Conservation (phyloP, 2,329 filamentous ascomycete genomes). For the Tolypocladium nubicola region DNA sequence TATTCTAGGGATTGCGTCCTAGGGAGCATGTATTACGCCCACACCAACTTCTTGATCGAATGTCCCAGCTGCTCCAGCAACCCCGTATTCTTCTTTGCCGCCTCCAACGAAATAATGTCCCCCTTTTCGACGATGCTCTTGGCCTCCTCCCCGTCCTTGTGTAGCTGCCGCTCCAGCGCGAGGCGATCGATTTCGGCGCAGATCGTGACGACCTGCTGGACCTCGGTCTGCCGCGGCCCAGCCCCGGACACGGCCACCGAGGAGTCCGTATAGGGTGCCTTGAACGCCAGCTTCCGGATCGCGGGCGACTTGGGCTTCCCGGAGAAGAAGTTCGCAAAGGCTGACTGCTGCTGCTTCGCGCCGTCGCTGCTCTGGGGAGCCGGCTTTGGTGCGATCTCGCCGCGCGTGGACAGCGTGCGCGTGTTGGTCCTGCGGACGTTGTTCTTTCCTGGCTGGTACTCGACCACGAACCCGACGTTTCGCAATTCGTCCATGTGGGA, state of each 20-base stretch:
- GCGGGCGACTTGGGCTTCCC: slow-evolving; percentile 21
- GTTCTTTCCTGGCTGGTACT: slow-evolving; percentile 60
- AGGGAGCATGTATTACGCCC: slow-evolving; percentile 38
- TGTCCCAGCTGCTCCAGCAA: slow-evolving; percentile 81
- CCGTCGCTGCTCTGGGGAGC: slow-evolving; percentile 10
- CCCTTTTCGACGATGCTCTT: slow-evolving; percentile 41
- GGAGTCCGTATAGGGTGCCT: slow-evolving; percentile 43
- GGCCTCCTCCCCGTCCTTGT: slow-evolving; percentile 27
- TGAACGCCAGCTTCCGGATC: slow-evolving; percentile 39
- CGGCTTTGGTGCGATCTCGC: slow-evolving; percentile 16
- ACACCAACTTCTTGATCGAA: slow-evolving; percentile 87
- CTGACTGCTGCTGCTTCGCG: slow-evolving; percentile 16
- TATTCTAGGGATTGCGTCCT: neutral
- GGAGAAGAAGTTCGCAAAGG: slow-evolving; percentile 31
- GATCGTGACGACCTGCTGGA: slow-evolving; percentile 50
- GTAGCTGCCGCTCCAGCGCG: slow-evolving; percentile 37
- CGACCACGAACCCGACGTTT: slow-evolving; percentile 77
- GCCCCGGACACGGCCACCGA: slow-evolving; percentile 42
- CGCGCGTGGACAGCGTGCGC: slow-evolving; percentile 56
- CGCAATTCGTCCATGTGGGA: slow-evolving; percentile 65
- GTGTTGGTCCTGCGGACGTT: slow-evolving; percentile 78
- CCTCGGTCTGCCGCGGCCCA: slow-evolving; percentile 37
- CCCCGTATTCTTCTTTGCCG: slow-evolving; percentile 80
- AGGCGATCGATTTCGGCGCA: slow-evolving; percentile 68
- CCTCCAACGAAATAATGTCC: slow-evolving; percentile 73